phyloP scores from a whole-genome alignment of 2,329 filamentous ascomycete genomes.

The Botrytis medusae region DNA sequence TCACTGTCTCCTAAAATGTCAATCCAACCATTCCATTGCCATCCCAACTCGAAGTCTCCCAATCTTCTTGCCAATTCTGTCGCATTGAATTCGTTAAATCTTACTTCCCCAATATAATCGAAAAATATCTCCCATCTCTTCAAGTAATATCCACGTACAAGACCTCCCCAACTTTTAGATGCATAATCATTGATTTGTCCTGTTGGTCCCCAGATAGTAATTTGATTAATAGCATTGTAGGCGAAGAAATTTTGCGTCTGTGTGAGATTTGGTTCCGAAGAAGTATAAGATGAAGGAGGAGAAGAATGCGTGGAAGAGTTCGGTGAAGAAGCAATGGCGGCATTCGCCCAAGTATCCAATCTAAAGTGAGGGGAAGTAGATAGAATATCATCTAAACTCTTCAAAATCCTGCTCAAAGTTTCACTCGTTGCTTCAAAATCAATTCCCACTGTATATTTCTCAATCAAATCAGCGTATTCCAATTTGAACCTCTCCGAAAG shows the following conservation, averaged over 20 bases:
- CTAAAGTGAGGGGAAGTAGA: conserved; percentile 2
- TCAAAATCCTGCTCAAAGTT: background rate
- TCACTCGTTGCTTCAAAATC: background rate
- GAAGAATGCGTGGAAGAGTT: background rate
- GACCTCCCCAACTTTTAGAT: conserved; percentile 49
- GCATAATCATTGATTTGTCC: conserved; percentile 53
- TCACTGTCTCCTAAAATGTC: too few species aligned
- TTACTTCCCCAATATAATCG: background rate
- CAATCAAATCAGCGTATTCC: background rate
- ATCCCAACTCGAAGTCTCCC: background rate
- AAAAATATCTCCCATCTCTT: background rate
- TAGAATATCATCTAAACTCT: background rate
- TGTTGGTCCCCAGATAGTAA: conserved; percentile 51
- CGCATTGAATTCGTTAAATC: background rate
- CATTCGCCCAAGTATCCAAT: background rate
- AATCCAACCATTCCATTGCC: background rate
- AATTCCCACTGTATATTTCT: background rate
- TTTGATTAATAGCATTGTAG: conserved; percentile 50
- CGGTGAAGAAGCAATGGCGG: background rate
- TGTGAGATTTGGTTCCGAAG: background rate
- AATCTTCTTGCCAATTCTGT: background rate
- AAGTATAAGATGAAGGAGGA: accelerated
- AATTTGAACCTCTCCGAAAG: background rate
- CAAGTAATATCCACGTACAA: conserved; percentile 44
- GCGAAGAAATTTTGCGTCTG: conserved; percentile 27